Base-by-base conservation (phyloP, 2,329 filamentous ascomycete genomes). In the Alternaria tenuissima region DNA sequence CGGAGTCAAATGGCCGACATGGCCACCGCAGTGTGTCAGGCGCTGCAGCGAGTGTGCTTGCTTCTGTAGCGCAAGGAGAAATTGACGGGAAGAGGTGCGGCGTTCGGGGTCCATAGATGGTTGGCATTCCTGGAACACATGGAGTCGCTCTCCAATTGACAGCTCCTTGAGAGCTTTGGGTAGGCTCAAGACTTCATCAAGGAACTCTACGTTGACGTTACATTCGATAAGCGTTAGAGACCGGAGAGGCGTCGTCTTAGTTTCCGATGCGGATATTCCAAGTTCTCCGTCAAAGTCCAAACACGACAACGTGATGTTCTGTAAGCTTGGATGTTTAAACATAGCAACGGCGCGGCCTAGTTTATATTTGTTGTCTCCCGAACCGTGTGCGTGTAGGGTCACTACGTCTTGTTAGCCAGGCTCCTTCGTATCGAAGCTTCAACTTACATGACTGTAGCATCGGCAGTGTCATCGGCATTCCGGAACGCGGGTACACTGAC, bases 211-310 rank as follows among this genome's bases (percentile, higher is more conserved):
- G 12, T 68, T 65, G 54, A 79, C 71, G 39, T 79, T 79, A 36
- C 76, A 78, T 57, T 79, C 77, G 12, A 78, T 72, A n/a, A 79
- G 67, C 2, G 67, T 74, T 8, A 79, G 57, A 5, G 70, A 75
- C 28, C 64, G 65, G 0, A 79, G 65, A 22, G 73, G 64, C 16
- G 76, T 78, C 1, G 71, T 69, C 49, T 67, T 70, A 18, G 44
- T 64, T 32, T 70, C 66, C 16, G 66, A 46, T 22, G 48, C 52
- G 9, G 64, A 47, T 11, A 73, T 65, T 9, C 65, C 55, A 8
- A 61, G 41, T 12, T 52, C 51, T 34, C 55, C 52, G 1, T 74
- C 65, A 20, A 78, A 73, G 41, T 78, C 70, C 47, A 71, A 57
- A 51, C 76, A 78, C 7, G 76, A 77, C n/a, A 78, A 56, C 1